These are phyloP conservation scores for Calendula officinalis DNA, from an alignment of 129 eudicot species.

Conservation along the genomic window DNA sequence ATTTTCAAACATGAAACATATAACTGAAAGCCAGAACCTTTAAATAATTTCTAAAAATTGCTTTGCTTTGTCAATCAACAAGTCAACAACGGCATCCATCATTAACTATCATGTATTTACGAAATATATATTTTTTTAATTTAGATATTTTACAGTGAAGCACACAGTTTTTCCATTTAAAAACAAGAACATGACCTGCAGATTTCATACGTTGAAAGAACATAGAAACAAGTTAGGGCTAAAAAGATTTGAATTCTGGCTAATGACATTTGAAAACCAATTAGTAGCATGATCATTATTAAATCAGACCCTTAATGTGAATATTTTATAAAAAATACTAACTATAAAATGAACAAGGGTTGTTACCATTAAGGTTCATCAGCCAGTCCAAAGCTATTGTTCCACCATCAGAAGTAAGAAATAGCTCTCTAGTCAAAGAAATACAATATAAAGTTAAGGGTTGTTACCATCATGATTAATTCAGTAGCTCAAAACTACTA, in stretches of 20 bases:
- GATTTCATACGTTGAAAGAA: too few species aligned
- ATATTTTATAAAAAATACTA: constrained; percentile 6
- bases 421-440: constrained; percentile 51
- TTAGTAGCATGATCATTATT: too few species aligned
- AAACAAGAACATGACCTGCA: background rate
- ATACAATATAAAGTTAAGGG: background rate
- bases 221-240: too few species aligned
- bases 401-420: constrained; percentile 70
- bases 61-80: background rate
- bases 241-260: too few species aligned
- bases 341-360: constrained; percentile 4
- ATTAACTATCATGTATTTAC: background rate
- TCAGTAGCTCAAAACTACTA: background rate
- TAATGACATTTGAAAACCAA: too few species aligned
- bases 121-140: background rate
- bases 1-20: background rate
- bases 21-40: constrained; percentile 3
- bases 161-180: background rate
- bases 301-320: too few species aligned
- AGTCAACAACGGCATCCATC: too few species aligned
- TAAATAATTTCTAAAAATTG: background rate
- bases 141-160: background rate
- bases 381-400: constrained; percentile 86
- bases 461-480: background rate
- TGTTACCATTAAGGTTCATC: constrained; percentile 45